Evolutionary conservation across 2,329 filamentous ascomycete species (phyloP).

Genomic region (Penicillium sp.): DNA sequence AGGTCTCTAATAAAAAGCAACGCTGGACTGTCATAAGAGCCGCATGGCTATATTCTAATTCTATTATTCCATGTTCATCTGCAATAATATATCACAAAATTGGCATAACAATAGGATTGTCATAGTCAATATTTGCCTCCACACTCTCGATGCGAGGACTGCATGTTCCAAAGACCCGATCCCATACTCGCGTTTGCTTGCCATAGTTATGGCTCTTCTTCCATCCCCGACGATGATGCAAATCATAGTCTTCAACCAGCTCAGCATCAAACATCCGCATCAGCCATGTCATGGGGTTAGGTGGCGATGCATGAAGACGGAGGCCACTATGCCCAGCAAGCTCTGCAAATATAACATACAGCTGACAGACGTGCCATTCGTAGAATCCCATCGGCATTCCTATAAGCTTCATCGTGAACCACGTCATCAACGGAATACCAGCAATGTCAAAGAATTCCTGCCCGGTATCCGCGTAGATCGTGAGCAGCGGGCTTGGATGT

Average conservation of each 20-base stretch:
- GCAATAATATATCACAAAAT: neutral
- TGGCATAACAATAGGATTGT: neutral
- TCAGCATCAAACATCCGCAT: slow-evolving; percentile 4
- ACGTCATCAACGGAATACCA: slow-evolving; percentile 1
- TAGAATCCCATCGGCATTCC: slow-evolving; percentile 6
- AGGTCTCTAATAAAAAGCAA: too few relatives aligned
- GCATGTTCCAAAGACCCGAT: slow-evolving; percentile 1
- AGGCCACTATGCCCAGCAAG: slow-evolving; percentile 2
- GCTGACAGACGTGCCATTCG: slow-evolving; percentile 1
- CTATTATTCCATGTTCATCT: neutral
- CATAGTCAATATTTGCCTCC: neutral
- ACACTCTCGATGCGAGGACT: neutral
- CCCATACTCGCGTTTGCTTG: slow-evolving; percentile 4
- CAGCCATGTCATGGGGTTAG: neutral
- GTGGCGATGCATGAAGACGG: slow-evolving; percentile 1
- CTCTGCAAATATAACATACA: slow-evolving; percentile 1
- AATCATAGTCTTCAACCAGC: slow-evolving; percentile 3
- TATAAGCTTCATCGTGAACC: neutral
- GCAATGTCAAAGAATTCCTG: slow-evolving; percentile 2
- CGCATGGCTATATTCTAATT: neutral
- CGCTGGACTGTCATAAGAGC: too few relatives aligned
- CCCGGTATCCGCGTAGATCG: slow-evolving; percentile 2
- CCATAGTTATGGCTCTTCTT: slow-evolving; percentile 7
- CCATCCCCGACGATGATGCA: slow-evolving; percentile 3
- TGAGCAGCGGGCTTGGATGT: slow-evolving; percentile 2